Evolutionary conservation across 345 rosid genomes (phyloP).

Genomic region (Populus deltoides): DNA sequence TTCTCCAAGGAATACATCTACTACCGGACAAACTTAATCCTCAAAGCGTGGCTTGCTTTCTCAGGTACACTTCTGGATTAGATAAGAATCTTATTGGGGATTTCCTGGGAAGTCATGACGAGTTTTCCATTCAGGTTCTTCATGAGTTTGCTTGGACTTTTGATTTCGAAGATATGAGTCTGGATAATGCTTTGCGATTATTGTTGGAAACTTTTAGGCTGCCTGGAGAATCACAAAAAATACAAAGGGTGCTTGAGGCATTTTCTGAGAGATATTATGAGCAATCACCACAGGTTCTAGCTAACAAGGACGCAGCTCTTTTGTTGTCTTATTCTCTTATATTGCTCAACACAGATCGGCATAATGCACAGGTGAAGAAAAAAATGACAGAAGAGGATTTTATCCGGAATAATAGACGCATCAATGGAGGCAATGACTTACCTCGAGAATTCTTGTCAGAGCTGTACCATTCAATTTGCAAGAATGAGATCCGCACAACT

Average conservation of each 20-base stretch:
- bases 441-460: slow-evolving; percentile 87
- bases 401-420: slow-evolving; percentile 86
- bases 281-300: slow-evolving; percentile 86
- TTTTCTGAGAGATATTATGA: slow-evolving; percentile 96
- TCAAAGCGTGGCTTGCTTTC: slow-evolving; percentile 98
- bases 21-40: slow-evolving; percentile 98
- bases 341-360: slow-evolving; percentile 97
- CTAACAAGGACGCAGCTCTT: slow-evolving; percentile 95
- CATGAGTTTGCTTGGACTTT: slow-evolving; percentile 98
- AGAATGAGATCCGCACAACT: slow-evolving; percentile 94
- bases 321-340: slow-evolving; percentile 88
- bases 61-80: slow-evolving; percentile 92
- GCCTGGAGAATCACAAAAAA: slow-evolving; percentile 98
- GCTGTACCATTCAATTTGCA: slow-evolving; percentile 83
- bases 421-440: slow-evolving; percentile 90
- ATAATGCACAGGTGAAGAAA: slow-evolving; percentile 94
- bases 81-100: slow-evolving; percentile 99
- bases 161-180: slow-evolving; percentile 92
- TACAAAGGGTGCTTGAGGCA: slow-evolving; percentile 97
- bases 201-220: slow-evolving; percentile 93
- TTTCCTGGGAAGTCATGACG: slow-evolving; percentile 96
- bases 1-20: slow-evolving; percentile 97
- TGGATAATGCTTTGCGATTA: slow-evolving; percentile 89
- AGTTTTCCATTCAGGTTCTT: slow-evolving; percentile 96
- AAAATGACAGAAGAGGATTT: slow-evolving; percentile 99